A percentile compares a stretch with the other conserved stretches of the same genome.
Evolutionary conservation across 805 yeast genomes (phyloP).

Genomic region (Nakazawaea molendinolei): DNA sequence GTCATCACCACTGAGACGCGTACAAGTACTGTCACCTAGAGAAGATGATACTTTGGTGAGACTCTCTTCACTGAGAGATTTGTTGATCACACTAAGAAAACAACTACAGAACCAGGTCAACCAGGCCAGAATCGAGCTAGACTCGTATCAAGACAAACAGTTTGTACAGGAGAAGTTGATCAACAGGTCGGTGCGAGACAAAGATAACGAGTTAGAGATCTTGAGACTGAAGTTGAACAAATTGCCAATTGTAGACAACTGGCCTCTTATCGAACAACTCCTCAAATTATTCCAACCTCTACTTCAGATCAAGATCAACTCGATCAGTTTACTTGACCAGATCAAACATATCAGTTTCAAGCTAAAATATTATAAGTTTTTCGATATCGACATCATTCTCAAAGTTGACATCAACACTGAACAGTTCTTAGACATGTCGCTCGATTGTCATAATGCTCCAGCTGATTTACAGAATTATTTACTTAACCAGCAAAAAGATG

Average conservation of each 20-base stretch:
- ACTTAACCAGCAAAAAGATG: conserved; percentile 14
- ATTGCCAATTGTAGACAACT: conserved; percentile 22
- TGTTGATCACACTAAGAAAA: conserved; percentile 3
- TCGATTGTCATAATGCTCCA: conserved; percentile 15
- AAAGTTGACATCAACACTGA: conserved; percentile 13
- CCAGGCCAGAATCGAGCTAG: background rate
- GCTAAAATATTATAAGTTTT: conserved; percentile 14
- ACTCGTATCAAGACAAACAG: background rate
- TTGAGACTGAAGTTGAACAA: conserved; percentile 14
- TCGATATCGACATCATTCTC: conserved; percentile 15
- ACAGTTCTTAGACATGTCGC: conserved; percentile 11
- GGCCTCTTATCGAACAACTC: conserved; percentile 18
- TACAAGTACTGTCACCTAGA: conserved; percentile 1
- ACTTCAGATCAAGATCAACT: conserved; percentile 17
- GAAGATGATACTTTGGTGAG: conserved; percentile 3
- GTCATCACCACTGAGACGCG: conserved; percentile 3
- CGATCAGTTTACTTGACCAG: background rate
- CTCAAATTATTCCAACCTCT: conserved; percentile 21
- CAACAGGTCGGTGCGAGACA: background rate
- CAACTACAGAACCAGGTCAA: background rate
- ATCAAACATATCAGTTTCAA: conserved; percentile 12
- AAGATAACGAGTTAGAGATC: conserved; percentile 4
- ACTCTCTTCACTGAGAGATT: conserved; percentile 3
- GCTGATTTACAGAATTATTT: conserved; percentile 11
- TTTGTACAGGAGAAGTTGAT: background rate